A percentile compares a stretch with the other conserved stretches of the same genome.
Evolutionary conservation across 1,284 basidiomycete species (phyloP).

Genomic region (Cutaneotrichosporon spelunceum): DNA sequence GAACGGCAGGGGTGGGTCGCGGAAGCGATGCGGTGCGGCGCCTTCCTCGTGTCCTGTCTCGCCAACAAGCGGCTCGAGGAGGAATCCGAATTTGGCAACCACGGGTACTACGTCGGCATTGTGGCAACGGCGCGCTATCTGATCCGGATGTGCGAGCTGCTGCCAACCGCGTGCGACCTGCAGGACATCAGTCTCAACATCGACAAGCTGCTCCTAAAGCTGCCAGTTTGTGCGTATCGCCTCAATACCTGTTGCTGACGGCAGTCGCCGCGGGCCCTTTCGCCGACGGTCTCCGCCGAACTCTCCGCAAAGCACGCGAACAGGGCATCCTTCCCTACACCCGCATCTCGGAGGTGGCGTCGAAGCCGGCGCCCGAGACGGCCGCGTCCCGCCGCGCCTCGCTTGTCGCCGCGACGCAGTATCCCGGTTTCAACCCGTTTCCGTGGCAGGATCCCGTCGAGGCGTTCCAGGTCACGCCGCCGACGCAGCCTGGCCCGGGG

Average conservation of each 20-base stretch:
- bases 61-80: slow-evolving; percentile 19
- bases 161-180: slow-evolving; percentile 20
- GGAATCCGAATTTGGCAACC: slow-evolving; percentile 22
- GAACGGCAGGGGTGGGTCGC: slow-evolving; percentile 19
- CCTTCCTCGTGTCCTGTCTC: slow-evolving; percentile 16
- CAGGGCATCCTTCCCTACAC: slow-evolving; percentile 20
- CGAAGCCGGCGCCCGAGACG: not conserved
- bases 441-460: slow-evolving; percentile 22
- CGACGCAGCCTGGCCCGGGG: not conserved
- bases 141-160: slow-evolving; percentile 25
- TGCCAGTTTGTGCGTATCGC: slow-evolving; percentile 16
- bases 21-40: slow-evolving; percentile 16
- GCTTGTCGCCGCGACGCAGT: slow-evolving; percentile 3
- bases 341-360: slow-evolving; percentile 10
- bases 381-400: not conserved
- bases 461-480: not conserved
- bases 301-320: slow-evolving; percentile 20
- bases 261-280: slow-evolving; percentile 16
- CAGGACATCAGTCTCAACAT: slow-evolving; percentile 24
- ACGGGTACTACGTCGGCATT: slow-evolving; percentile 20
- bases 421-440: slow-evolving; percentile 23
- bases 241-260: not conserved
- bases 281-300: slow-evolving; percentile 21
- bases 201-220: slow-evolving; percentile 21
- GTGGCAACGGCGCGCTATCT: slow-evolving; percentile 26